phyloP scores from a whole-genome alignment of 2,329 filamentous ascomycete species.

The Thielaviopsis ethacetica region DNA sequence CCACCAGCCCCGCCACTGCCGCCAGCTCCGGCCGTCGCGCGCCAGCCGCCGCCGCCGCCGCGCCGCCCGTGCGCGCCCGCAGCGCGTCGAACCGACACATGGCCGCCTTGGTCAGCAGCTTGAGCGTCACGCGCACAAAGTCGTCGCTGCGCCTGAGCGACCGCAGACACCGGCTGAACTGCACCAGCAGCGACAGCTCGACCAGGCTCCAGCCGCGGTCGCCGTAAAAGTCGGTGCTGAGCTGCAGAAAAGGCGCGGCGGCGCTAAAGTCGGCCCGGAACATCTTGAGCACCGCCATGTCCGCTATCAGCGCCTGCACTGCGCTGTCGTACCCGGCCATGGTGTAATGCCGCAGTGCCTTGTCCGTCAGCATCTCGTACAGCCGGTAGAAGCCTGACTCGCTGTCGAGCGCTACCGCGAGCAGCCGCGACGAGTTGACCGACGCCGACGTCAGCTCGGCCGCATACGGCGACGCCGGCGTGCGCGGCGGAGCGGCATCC shows the following conservation, averaged over 20 bases:
- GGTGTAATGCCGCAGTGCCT: slow-evolving; percentile 66
- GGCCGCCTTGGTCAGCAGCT: slow-evolving; percentile 49
- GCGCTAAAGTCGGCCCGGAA: slow-evolving; percentile 55
- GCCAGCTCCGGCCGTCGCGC: slow-evolving; percentile 16
- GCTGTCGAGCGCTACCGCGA: slow-evolving; percentile 45
- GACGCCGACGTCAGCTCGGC: slow-evolving; percentile 4
- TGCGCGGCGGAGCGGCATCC: not conserved
- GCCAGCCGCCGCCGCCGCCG: not conserved
- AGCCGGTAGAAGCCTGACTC: slow-evolving; percentile 47
- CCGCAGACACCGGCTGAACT: slow-evolving; percentile 72
- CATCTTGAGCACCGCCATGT: slow-evolving; percentile 74
- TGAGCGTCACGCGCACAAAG: slow-evolving; percentile 59
- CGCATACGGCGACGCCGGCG: slow-evolving; percentile 5
- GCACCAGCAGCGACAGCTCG: slow-evolving; percentile 67
- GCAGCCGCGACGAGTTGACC: slow-evolving; percentile 38
- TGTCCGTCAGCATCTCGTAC: slow-evolving; percentile 67
- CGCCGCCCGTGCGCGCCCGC: slow-evolving; percentile 11
- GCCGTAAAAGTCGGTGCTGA: slow-evolving; percentile 64
- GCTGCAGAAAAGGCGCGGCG: slow-evolving; percentile 63
- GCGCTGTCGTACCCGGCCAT: slow-evolving; percentile 65
- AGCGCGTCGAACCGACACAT: slow-evolving; percentile 21
- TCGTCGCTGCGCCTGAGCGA: slow-evolving; percentile 62
- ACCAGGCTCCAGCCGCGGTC: slow-evolving; percentile 62
- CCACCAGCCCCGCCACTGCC: slow-evolving; percentile 31
- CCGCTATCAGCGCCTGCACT: slow-evolving; percentile 60